Conservation (phyloP, 176 grass and related monocot species). For the Carex myosuroides region DNA sequence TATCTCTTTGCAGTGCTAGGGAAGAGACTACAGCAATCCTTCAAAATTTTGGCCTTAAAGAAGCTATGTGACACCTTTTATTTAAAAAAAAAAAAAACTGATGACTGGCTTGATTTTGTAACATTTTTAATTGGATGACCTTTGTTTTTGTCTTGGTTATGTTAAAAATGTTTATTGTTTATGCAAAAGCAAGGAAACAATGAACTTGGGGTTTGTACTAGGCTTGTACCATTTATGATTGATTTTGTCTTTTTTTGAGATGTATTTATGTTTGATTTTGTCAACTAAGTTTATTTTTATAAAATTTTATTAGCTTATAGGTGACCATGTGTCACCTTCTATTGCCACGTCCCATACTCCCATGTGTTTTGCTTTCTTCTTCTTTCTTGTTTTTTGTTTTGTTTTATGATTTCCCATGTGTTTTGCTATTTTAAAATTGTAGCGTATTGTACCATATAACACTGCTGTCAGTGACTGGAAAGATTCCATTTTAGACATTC, state of each 20-base stretch:
- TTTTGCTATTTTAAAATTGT: not conserved
- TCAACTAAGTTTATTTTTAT: not conserved
- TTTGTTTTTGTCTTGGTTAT: not conserved
- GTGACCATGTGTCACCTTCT: not conserved
- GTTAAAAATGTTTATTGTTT: not conserved
- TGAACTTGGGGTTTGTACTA: not conserved
- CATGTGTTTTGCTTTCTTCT: not conserved
- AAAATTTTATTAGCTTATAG: not conserved
- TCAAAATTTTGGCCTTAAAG: conserved; percentile 40
- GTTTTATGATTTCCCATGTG: not conserved
- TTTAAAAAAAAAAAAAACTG: not conserved
- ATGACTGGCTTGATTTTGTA: not conserved
- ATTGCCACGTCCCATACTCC: not conserved
- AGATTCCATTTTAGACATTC: not conserved
- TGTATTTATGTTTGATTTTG: not conserved
- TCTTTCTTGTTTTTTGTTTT: too few relatives aligned
- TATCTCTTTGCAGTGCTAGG: conserved; percentile 56
- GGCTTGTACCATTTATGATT: not conserved
- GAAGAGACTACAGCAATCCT: conserved; percentile 59
- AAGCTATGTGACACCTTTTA: not conserved
- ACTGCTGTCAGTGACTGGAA: not conserved
- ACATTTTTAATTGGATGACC: not conserved
- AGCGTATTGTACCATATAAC: not conserved
- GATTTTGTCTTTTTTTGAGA: too few relatives aligned
- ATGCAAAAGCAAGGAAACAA: not conserved